Evolutionary conservation across 352 stramenopile species (phyloP), one percentile per base, ranked within the genome.

Genomic region (Globisporangium megalacanthum): DNA sequence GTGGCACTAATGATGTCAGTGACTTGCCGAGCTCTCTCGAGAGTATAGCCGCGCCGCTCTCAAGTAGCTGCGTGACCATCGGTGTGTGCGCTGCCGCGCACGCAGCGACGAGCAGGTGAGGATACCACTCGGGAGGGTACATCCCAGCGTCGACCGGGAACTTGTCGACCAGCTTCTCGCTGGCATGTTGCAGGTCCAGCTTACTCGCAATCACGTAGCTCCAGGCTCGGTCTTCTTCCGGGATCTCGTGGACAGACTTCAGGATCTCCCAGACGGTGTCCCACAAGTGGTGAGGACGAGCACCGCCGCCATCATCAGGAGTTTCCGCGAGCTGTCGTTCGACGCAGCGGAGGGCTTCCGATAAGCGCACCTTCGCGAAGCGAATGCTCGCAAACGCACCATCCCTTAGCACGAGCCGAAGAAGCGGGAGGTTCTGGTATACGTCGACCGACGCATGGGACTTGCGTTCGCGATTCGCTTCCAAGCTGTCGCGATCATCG

Each of bases 141-240:
- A 52, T 41, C 19, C 22, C 15, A 6, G 25, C 41, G 9, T 50
- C 41, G 42, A 33, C n/a, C 17, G 53, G 53, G 41, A 59, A 59
- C 22, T 51, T 31, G 4, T 52, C 42, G 17, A 57, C 7, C 7
- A 57, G 36, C 22, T 47, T 47, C 15, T 54, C 49, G 1, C 6
- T 14, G 15, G 22, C 19, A 15, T 6, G 20, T 8, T 46, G 35
- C 20, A 20, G 36, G 31, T 29, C 25, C 25, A 48, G 31, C 41
- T 37, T 56, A 35, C 36, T 52, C 11, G 69, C 50, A 1, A 72
- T 25, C 2, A 68, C 31, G 46, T 66, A 70, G 42, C 68, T 70
- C 13, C 31, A 42, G 1, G 55, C 68, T 31, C 54, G 68, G 31
- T 75, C 68, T 49, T 66, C 61, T 6, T 41, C 49, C 33, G 68